These are phyloP conservation scores for Dactylorhiza incarnata DNA, from an alignment of 106 monocot species.

Conservation along the genomic window DNA sequence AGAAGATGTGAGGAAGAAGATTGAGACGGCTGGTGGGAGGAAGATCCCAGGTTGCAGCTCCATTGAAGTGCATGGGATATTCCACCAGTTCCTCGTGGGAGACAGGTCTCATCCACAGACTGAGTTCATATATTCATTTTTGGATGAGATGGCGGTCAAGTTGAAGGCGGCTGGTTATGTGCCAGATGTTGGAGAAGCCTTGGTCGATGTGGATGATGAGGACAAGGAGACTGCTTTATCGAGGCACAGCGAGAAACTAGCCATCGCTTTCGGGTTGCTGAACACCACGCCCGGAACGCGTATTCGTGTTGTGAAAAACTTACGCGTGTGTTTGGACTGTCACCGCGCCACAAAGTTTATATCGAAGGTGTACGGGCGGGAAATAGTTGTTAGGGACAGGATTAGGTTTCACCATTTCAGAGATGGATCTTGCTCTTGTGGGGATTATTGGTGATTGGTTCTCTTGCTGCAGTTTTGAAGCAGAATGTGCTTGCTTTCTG, in stretches of 20 bases:
- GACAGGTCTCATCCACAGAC: conserved; percentile 26
- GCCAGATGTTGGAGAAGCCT: conserved; percentile 20
- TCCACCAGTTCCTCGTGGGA: conserved; percentile 26
- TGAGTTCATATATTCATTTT: conserved; percentile 14
- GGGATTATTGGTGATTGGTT: conserved; percentile 23
- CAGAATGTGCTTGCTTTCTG: neutral
- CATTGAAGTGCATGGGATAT: conserved; percentile 27
- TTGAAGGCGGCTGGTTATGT: conserved; percentile 18
- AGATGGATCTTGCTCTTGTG: conserved; percentile 27
- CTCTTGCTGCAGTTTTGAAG: neutral
- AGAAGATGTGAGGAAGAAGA: conserved; percentile 14
- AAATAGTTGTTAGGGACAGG: conserved; percentile 30
- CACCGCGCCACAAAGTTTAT: conserved; percentile 30
- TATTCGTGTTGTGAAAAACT: conserved; percentile 25
- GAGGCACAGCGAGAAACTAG: conserved; percentile 30
- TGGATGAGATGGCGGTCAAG: conserved; percentile 17
- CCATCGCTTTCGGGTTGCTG: conserved; percentile 29
- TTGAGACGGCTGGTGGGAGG: conserved; percentile 7
- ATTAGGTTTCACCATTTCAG: conserved; percentile 31
- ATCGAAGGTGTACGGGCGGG: conserved; percentile 22
- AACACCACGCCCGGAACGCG: conserved; percentile 18
- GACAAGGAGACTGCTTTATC: conserved; percentile 30
- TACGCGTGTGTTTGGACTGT: conserved; percentile 27
- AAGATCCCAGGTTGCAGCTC: conserved; percentile 29
- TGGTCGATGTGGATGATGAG: conserved; percentile 32